A percentile compares a stretch with the other conserved stretches of the same genome.
These are phyloP conservation scores for Nakaseomyces glabratus DNA, from an alignment of 1,139 yeast species.

Conservation along the genomic window DNA sequence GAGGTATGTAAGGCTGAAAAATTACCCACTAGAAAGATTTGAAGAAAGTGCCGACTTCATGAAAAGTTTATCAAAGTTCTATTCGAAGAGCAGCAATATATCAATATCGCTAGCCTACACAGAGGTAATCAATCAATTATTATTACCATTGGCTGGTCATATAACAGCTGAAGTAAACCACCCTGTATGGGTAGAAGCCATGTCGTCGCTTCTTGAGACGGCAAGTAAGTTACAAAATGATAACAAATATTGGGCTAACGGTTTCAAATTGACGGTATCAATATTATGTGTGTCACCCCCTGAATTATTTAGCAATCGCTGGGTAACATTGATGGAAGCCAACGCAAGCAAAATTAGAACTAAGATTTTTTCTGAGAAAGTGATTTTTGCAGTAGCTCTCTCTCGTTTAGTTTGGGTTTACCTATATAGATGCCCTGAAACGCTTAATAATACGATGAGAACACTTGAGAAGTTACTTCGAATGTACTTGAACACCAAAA, in stretches of 20 bases:
- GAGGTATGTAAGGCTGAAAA: slow-evolving; percentile 69
- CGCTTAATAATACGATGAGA: slow-evolving; percentile 76
- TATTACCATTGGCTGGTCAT: slow-evolving; percentile 74
- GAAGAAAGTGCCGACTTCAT: slow-evolving; percentile 91
- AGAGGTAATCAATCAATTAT: slow-evolving; percentile 65
- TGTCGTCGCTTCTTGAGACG: slow-evolving; percentile 53
- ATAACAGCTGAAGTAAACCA: slow-evolving; percentile 93
- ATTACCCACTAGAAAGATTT: slow-evolving; percentile 79
- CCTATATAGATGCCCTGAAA: slow-evolving; percentile 75
- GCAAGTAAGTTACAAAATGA: slow-evolving; percentile 35
- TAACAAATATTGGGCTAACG: slow-evolving; percentile 63
- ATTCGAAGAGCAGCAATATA: slow-evolving; percentile 54
- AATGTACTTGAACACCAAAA: slow-evolving; percentile 44
- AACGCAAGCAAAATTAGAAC: slow-evolving; percentile 36
- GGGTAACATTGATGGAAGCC: slow-evolving; percentile 61
- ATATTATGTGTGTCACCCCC: slow-evolving; percentile 74
- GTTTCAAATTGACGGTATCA: slow-evolving; percentile 63
- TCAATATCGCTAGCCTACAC: slow-evolving; percentile 69
- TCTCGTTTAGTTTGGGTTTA: slow-evolving; percentile 85
- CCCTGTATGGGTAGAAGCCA: slow-evolving; percentile 88
- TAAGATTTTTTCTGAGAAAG: slow-evolving; percentile 48
- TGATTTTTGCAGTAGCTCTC: slow-evolving; percentile 53
- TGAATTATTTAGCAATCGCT: slow-evolving; percentile 62
- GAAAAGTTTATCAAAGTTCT: slow-evolving; percentile 78
- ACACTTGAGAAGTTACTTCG: slow-evolving; percentile 51